These are phyloP conservation scores for Vitis labrusca DNA, from an alignment of 164 flowering plant genomes.

Conservation along the genomic window DNA sequence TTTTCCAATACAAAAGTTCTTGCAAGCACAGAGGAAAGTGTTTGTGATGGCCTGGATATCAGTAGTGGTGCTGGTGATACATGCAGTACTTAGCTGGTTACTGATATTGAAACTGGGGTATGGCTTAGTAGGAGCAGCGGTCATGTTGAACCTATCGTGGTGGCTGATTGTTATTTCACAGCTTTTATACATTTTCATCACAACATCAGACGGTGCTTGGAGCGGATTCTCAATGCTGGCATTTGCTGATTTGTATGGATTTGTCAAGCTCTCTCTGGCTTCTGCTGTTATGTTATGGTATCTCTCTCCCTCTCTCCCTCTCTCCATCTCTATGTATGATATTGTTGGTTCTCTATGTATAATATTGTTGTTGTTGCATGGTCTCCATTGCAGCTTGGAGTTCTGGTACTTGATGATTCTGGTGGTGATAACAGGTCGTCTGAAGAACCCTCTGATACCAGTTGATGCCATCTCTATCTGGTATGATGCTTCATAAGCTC, in stretches of 20 bases:
- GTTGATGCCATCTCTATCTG: conserved; percentile 70
- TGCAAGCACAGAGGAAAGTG: conserved; percentile 64
- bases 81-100: conserved; percentile 57
- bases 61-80: conserved; percentile 41
- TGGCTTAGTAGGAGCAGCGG: conserved; percentile 62
- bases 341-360: too few species aligned
- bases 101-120: conserved; percentile 43
- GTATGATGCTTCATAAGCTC: conserved; percentile 21
- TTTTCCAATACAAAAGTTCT: conserved; percentile 64
- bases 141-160: conserved; percentile 53
- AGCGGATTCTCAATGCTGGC: conserved; percentile 65
- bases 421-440: conserved; percentile 50
- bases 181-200: conserved; percentile 51
- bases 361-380: not conserved
- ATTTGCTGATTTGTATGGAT: conserved; percentile 50
- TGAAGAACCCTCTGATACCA: conserved; percentile 47
- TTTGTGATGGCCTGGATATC: conserved; percentile 51
- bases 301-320: not conserved
- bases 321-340: not conserved
- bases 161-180: conserved; percentile 54
- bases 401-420: conserved; percentile 70
- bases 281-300: conserved; percentile 78
- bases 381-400: conserved; percentile 47
- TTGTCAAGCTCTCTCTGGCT: conserved; percentile 66
- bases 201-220: conserved; percentile 64